Evolutionary conservation across 768 basidiomycete genomes (phyloP), one percentile per base, ranked within the genome.

Genomic region (Mycena polygramma): DNA sequence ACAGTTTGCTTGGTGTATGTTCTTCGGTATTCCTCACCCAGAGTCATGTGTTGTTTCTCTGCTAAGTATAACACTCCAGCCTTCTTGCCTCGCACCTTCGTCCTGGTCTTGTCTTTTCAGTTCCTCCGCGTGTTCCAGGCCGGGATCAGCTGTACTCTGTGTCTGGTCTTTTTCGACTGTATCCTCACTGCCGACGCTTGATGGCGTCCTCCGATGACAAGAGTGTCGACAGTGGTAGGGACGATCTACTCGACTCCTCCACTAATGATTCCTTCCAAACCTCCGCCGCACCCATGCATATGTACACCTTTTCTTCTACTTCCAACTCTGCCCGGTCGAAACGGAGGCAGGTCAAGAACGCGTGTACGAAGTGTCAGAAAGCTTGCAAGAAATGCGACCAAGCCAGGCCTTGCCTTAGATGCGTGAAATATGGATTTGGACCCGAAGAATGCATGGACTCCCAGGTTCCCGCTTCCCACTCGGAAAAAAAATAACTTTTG

Each of bases 331-430:
- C 51, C 37, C 69, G 54, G 20, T 39, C 51, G 46, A 95, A 95
- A 81, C 93, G 94, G 73, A 86, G 91, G 62, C 94, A 95, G 76
- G 94, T 95, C 84, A 95, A 95, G 87, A 95, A 94, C 73, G 94
- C 94, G 61, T 95, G 94, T 81, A 95, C 94, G 39, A 93, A 93
- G 73, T 95, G 94, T 77, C 94, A 95, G 80, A 94, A 94, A 79
- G 92, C 94, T 4, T 95, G 93, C 86, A 95, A 95, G 85, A 94
- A 95, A 79, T 95, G 65, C 52, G 94, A 95, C 81, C 94, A 94
- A 75, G 94, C 92, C 75, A 88, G 96, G 72, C 96, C 96, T 70
- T 98, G 96, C 80, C 92, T 94, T 66, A 91, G 96, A 70, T 98
- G 96, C 76, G 91, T 95, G 77, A 95, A 94, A 83, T 97, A 97